Evolutionary conservation across 1,284 basidiomycete genomes (phyloP), one percentile per base, ranked within the genome.

Genomic region (Apiotrichum veenhuisii): DNA sequence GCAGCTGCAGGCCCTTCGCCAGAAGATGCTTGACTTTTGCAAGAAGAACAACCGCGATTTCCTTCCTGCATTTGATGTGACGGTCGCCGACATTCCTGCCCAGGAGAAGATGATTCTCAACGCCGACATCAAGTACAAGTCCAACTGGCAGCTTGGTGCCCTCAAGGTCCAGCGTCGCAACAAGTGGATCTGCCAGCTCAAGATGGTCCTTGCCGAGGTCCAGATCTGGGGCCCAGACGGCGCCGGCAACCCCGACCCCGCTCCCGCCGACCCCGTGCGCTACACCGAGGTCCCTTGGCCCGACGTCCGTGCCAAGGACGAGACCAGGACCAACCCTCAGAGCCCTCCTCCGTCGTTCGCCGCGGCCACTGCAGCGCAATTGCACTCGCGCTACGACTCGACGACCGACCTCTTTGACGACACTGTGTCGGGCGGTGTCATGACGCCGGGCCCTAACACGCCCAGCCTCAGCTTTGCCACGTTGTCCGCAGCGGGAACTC

Each of bases 121-220:
- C 59, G 87, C 87, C 26, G 87, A 89, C 69, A 95, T 95, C 77
- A 62, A 63, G 49, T 94, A 92, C 81, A 93, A 91, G 80, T 87
- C 86, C 65, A 95, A 93, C 73, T 88, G 85, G 80, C 90, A 92
- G 74, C 87, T 90, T 68, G 85, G 84, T 23, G 84, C 85, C 0
- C 77, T 93, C 41, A 91, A 75, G 60, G 71, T 77, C 0, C 78
- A 87, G 77, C 84, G 91, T 55, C 83, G 90, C 52, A 94, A 94
- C 80, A 91, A 90, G 77, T 94, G 91, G 90, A 82, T 93, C 40
- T 93, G 89, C 72, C 87, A 88, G 25, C 80, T 96, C 59, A 94
- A 93, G 77, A 74, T 82, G 41, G 81, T 67, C 34, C 77, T 95
- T 57, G 80, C 81, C 36, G 85, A 89, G 55, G 77, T 86, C 52